Evolutionary conservation across 2,329 filamentous ascomycete genomes (phyloP).

Genomic region (Cercospora zeae-maydis): DNA sequence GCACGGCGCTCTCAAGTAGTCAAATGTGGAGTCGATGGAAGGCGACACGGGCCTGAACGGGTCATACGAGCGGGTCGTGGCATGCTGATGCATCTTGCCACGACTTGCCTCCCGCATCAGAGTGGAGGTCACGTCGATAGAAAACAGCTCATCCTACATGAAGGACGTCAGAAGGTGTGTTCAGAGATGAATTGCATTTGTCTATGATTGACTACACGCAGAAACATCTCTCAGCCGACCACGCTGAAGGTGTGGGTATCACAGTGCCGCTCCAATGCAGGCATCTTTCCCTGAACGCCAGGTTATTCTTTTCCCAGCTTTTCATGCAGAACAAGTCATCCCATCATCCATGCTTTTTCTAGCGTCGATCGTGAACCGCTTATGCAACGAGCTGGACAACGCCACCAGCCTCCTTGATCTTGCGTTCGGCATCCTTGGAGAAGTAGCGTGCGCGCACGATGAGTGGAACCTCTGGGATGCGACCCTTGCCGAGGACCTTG

Average conservation of each 20-base stretch:
- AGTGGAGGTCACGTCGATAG: neutral
- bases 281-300: constrained; percentile 17
- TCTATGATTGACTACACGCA: constrained; percentile 38
- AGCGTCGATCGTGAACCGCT: constrained; percentile 32
- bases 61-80: neutral
- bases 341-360: constrained; percentile 13
- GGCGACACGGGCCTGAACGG: neutral
- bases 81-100: neutral
- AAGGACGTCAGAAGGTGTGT: constrained; percentile 46
- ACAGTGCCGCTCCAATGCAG: constrained; percentile 17
- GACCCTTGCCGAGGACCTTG: constrained; percentile 98
- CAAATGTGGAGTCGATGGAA: neutral
- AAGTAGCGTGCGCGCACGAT: constrained; percentile 95
- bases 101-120: neutral
- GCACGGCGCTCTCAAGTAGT: too few relatives aligned
- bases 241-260: constrained; percentile 43
- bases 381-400: constrained; percentile 94
- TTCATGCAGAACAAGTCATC: constrained; percentile 18
- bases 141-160: constrained; percentile 32
- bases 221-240: constrained; percentile 51
- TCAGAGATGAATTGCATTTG: constrained; percentile 49
- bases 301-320: constrained; percentile 19
- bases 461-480: constrained; percentile 85
- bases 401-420: constrained; percentile 97
- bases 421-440: constrained; percentile 93